These are phyloP conservation scores for Strobilomyces echinocephalus DNA, from an alignment of 768 basidiomycete species.

Conservation along the genomic window DNA sequence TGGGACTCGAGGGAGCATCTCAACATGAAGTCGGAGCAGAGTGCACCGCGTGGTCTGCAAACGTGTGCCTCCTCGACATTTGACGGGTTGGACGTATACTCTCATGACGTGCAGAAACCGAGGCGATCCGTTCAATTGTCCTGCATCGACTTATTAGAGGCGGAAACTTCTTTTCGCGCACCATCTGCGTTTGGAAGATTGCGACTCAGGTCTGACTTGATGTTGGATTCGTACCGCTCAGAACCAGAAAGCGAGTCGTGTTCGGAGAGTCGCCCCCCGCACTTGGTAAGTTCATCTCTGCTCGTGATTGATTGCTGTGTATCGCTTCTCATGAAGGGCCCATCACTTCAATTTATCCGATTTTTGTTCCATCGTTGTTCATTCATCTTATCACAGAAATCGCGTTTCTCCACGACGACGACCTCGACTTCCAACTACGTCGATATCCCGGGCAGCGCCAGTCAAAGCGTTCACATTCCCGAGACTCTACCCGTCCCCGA, in stretches of 20 bases:
- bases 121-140: constrained; percentile 20
- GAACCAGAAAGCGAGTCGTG: constrained; percentile 16
- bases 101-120: constrained; percentile 21
- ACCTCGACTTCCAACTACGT: constrained; percentile 32
- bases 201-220: constrained; percentile 19
- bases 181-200: constrained; percentile 13
- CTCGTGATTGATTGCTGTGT: not conserved
- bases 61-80: constrained; percentile 29
- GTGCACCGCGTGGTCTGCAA: constrained; percentile 7
- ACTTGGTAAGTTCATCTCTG: constrained; percentile 14
- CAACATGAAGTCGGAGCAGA: constrained; percentile 8
- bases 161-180: constrained; percentile 14
- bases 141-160: constrained; percentile 19
- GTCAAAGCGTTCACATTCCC: not conserved
- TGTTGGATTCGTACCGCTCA: constrained; percentile 14
- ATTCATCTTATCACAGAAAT: constrained; percentile 17
- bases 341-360: not conserved
- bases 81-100: constrained; percentile 29
- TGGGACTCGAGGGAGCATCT: constrained; percentile 21
- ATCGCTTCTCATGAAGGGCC: not conserved
- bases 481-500: constrained; percentile 4
- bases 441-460: constrained; percentile 5
- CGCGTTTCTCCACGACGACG: constrained; percentile 35
- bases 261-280: not conserved
- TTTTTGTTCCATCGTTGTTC: not conserved